These are phyloP conservation scores for Yarrowia osloensis DNA, from an alignment of 805 yeast genomes.

Conservation along the genomic window DNA sequence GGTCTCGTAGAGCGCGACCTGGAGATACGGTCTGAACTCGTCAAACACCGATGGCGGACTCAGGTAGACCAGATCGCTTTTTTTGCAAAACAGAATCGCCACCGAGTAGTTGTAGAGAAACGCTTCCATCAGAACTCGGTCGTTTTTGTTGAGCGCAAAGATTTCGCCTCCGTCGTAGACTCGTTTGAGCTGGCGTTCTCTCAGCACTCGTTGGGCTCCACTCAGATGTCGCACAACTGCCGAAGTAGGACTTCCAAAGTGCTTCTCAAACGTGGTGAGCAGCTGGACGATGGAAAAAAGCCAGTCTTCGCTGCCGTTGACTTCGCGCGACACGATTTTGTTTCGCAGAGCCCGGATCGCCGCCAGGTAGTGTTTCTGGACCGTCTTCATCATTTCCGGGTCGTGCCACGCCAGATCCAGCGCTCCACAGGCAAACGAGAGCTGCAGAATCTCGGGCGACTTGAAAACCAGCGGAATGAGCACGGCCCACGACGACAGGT, in stretches of 20 bases:
- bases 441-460: constrained; percentile 17
- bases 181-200: constrained; percentile 13
- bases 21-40: constrained; percentile 19
- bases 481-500: constrained; percentile 19
- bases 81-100: constrained; percentile 11
- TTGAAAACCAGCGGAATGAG: constrained; percentile 27
- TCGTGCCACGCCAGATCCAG: constrained; percentile 18
- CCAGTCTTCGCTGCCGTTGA: constrained; percentile 14
- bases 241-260: constrained; percentile 8
- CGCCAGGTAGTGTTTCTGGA: constrained; percentile 17
- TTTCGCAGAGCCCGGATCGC: neutral
- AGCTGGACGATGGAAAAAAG: constrained; percentile 13
- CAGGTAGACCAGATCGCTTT: neutral
- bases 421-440: constrained; percentile 27
- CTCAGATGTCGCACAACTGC: constrained; percentile 6
- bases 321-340: constrained; percentile 5
- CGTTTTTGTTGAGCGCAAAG: constrained; percentile 28
- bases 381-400: constrained; percentile 16
- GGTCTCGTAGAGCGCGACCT: constrained; percentile 11
- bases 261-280: constrained; percentile 14
- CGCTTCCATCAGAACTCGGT: constrained; percentile 14
- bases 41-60: constrained; percentile 5
- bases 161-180: constrained; percentile 18
- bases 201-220: constrained; percentile 5
- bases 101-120: constrained; percentile 27